A percentile compares a stretch with the other conserved stretches of the same genome.
These are phyloP conservation scores for Pichia eremophila DNA, from an alignment of 805 yeast species.

Conservation along the genomic window DNA sequence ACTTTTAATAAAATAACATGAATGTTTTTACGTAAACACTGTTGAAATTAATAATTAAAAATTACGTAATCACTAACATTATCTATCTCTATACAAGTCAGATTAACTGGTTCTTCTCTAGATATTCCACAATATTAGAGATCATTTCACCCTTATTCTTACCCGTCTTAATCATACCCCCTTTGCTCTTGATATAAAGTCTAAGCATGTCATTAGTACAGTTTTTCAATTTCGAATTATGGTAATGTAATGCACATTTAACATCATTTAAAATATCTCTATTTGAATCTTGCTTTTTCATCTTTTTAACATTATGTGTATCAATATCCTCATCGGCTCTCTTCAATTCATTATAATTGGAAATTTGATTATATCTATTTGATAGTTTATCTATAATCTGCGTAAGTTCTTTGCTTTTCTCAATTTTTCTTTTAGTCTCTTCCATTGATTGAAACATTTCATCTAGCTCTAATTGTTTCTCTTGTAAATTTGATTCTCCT, in stretches of 20 bases:
- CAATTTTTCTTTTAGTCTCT: constrained; percentile 10
- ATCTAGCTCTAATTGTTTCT: constrained; percentile 15
- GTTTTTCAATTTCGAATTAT: neutral
- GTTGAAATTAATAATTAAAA: too few species aligned
- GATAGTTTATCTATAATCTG: constrained; percentile 13
- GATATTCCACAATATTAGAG: constrained; percentile 28
- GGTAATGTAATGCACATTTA: neutral
- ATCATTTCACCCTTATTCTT: constrained; percentile 35
- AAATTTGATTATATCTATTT: constrained; percentile 15
- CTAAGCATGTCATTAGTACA: constrained; percentile 10
- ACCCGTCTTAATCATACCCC: constrained; percentile 27
- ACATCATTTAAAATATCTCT: neutral
- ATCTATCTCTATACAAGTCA: neutral
- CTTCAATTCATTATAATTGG: constrained; percentile 11
- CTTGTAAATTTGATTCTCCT: constrained; percentile 5
- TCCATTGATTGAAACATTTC: constrained; percentile 12
- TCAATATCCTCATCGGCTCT: neutral
- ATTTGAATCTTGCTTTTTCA: neutral
- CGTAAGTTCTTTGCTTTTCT: neutral
- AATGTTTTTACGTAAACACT: too few species aligned
- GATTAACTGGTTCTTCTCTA: neutral
- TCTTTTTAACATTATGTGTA: neutral
- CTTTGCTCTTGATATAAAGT: constrained; percentile 28
- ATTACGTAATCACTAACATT: too few species aligned
- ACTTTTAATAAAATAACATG: too few species aligned